Base-by-base conservation (phyloP, 805 yeast genomes). In the Ogataea sp. region DNA sequence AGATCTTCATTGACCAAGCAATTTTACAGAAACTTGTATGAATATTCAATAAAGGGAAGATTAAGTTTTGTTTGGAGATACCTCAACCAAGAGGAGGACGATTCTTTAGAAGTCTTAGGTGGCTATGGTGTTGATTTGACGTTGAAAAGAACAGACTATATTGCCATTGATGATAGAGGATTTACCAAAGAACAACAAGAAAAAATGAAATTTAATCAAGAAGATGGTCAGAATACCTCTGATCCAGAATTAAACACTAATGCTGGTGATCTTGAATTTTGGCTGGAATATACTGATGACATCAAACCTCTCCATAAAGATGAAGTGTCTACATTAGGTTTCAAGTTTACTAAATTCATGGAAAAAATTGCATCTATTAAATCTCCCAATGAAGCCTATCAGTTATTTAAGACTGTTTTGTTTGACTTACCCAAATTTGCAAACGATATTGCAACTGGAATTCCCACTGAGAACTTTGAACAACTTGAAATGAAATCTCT, bases 41-140 rank as follows among this genome's bases (percentile, higher is more conserved):
- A 73, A 29, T 76, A 79, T 41, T 81, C 95, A 0, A 51, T 61
- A 14, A 56, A 66, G 2, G 90, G 84, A 0, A 83, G 84, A 51
- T 53, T 88, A 21, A 69, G 83, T 36, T 83, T 85, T 55, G 73
- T 80, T 2, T 75, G 94, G 82, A 71, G 96, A 48, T 80, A 87
- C 49, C 66, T 75, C 11, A 80, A 83, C 0, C 48, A 25, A 14
- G 33, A 14, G 1, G 41, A 16, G 13, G 49, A 34, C 2, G 17
- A 26, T 15, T 49, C 56, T 14, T 39, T 40, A 11, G 71, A 66
- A 33, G 14, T 39, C 0, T 46, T 78, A 7, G 48, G 68, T 9
- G 93, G 90, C 0, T 86, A 77, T 55, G 93, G 88, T 1, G 78
- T 71, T 15, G 82, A 73, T 33, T 53, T 82, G 33, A 71, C 79